phyloP scores from a whole-genome alignment of 1,139 yeast species.

The Groenewaldozyma sp. region DNA sequence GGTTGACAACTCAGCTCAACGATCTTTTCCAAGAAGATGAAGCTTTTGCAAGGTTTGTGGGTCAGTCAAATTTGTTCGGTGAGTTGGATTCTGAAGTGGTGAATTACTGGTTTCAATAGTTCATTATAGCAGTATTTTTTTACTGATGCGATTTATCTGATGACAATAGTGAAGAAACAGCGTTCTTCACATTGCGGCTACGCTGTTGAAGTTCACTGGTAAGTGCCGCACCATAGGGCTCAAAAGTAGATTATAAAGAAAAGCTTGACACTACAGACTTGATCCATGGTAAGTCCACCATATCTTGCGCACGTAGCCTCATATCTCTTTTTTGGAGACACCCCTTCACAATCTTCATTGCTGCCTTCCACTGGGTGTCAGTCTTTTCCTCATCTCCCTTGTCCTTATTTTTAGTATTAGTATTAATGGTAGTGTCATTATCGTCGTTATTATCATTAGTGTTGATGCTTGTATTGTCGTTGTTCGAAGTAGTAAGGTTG shows the following conservation, averaged over 20 bases:
- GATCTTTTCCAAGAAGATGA: slow-evolving; percentile 13
- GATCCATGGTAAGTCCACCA: slow-evolving; percentile 32
- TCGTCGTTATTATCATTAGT: not conserved
- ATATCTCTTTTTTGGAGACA: slow-evolving; percentile 46
- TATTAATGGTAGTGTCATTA: not conserved
- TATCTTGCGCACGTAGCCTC: slow-evolving; percentile 36
- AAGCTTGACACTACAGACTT: no score
- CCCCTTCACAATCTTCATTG: slow-evolving; percentile 45
- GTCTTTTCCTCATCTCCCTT: slow-evolving; percentile 3
- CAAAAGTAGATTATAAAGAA: no score
- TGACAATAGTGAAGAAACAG: no score
- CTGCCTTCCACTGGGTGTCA: slow-evolving; percentile 34
- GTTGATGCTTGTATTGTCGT: not conserved
- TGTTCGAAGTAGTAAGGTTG: not conserved
- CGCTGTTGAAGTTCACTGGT: no score
- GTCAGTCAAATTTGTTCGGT: slow-evolving; percentile 20
- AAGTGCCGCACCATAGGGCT: no score
- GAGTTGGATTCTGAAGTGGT: slow-evolving; percentile 17
- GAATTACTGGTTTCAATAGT: slow-evolving; percentile 16
- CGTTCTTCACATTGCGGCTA: no score
- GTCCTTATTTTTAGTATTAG: slow-evolving; percentile 10
- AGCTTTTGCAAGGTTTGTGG: slow-evolving; percentile 15
- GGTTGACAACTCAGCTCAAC: slow-evolving; percentile 5
- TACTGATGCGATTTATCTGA: no score
- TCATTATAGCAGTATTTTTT: not conserved